A percentile compares a stretch with the other conserved stretches of the same genome.
Conservation (phyloP, 1,284 basidiomycete species). For the Ustilago loliicola region DNA sequence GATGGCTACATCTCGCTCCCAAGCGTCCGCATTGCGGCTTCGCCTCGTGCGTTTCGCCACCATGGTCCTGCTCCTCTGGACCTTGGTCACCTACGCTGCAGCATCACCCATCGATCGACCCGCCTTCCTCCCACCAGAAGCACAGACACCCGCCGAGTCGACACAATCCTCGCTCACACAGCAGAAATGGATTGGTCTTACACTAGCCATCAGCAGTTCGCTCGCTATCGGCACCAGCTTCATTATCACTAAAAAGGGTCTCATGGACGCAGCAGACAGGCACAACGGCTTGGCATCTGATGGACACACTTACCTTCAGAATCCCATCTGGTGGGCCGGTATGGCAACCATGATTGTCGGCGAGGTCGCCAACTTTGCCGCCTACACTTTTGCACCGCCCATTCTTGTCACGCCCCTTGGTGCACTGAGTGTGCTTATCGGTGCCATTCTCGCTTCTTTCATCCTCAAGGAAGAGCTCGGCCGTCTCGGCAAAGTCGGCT, state of each 20-base stretch:
- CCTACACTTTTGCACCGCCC: conserved; percentile 97
- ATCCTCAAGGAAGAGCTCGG: conserved; percentile 93
- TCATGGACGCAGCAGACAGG: conserved; percentile 68
- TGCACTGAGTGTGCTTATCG: conserved; percentile 95
- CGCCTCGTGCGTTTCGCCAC: conserved; percentile 31
- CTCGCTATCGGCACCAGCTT: conserved; percentile 69
- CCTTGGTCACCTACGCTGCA: conserved; percentile 19
- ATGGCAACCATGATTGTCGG: conserved; percentile 79
- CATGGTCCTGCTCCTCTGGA: conserved; percentile 32
- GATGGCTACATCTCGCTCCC: conserved; percentile 11
- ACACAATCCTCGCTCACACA: conserved; percentile 55
- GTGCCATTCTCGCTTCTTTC: conserved; percentile 81
- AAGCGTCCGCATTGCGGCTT: conserved; percentile 15
- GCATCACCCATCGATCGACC: conserved; percentile 42
- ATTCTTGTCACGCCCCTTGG: conserved; percentile 96
- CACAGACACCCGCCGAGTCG: conserved; percentile 37
- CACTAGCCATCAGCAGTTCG: conserved; percentile 67
- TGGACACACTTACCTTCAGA: conserved; percentile 79
- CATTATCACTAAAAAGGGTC: conserved; percentile 70
- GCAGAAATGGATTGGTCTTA: conserved; percentile 69
- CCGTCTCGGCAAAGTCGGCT: conserved; percentile 90
- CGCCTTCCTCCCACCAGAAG: conserved; percentile 44
- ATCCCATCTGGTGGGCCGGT: conserved; percentile 98
- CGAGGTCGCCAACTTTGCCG: conserved; percentile 94
- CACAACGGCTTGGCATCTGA: conserved; percentile 67